These are phyloP conservation scores for Aspergillus novofumigatus DNA, from an alignment of 2,329 filamentous ascomycete species.

Conservation along the genomic window DNA sequence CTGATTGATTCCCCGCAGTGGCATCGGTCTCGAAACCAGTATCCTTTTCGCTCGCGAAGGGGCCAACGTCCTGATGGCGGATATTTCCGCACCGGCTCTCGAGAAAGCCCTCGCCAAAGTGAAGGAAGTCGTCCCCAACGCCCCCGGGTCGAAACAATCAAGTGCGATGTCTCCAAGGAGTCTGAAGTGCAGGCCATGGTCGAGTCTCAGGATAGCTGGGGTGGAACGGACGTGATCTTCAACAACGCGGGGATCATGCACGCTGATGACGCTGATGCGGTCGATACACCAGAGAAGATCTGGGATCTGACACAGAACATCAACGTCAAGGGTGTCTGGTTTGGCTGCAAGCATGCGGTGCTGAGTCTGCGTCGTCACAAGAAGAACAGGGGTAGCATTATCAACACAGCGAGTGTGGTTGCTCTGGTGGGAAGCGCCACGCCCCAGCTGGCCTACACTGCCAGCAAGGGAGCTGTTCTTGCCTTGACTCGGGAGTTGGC, in stretches of 20 bases:
- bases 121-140: conserved; percentile 61
- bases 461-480: conserved; percentile 87
- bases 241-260: conserved; percentile 99
- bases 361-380: conserved; percentile 72
- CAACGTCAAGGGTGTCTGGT: conserved; percentile 99
- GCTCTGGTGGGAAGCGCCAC: conserved; percentile 83
- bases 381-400: conserved; percentile 76
- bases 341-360: conserved; percentile 86
- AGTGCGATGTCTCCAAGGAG: conserved; percentile 77
- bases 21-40: conserved; percentile 86
- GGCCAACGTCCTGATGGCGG: conserved; percentile 77
- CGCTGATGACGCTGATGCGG: conserved; percentile 70
- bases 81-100: conserved; percentile 75
- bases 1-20: conserved; percentile 43
- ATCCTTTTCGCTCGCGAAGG: conserved; percentile 89
- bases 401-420: conserved; percentile 89
- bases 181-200: conserved; percentile 70
- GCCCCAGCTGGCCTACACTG: conserved; percentile 87
- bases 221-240: conserved; percentile 87
- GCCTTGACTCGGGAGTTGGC: conserved; percentile 87
- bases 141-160: conserved; percentile 21
- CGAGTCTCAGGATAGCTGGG: conserved; percentile 73
- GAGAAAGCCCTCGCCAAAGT: conserved; percentile 73
- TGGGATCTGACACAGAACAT: conserved; percentile 93
- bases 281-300: conserved; percentile 81